Base-by-base conservation (phyloP, 306 rosid species). In the Rosa multiflora region DNA sequence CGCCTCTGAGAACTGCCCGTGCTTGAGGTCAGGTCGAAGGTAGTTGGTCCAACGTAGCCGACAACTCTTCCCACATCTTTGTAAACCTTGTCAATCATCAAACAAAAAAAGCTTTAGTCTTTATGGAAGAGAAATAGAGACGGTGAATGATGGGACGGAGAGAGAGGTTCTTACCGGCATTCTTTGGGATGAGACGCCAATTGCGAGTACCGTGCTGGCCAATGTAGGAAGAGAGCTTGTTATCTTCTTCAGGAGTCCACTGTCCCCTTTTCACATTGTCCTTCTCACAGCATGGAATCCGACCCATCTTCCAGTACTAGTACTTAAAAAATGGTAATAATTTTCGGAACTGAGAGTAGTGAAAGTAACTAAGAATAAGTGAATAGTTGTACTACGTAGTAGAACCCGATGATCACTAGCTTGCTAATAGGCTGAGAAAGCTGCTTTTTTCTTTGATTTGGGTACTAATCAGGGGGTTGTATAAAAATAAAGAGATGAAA, bases 231-330 rank as follows among this genome's bases (percentile, higher is more conserved):
- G 93, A 89, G 74, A 93, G 98, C 87, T 88, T 93, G 87, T 91
- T 90, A 37, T 91, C 98, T 84, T 93, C 98, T 84, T 93, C 98
- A 20, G 97, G 98, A n/a, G 98, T 93, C 97, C 97, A 91, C 80
- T 90, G 98, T 69, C 98, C 97, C 73, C 90, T 87, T 72, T 91
- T 89, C 70, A 91, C 97, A 49, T 83, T 93, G 78, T 90, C 96
- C 85, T 90, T 90, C 87, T 93, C 90, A 35, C 97, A 94, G 79
- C 97, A 94, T 35, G 97, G 98, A 86, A 94, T 87, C 68, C 97
- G 88, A 9, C 98, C 98, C 98, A 94, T 94, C 56, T 89, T 66
- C 7, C 6, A 35, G 70, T 32, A 32, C 37, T 32, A 32, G 37
- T 32, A 32, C 37, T 32, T 32, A 32, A 32, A 32, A 32, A 32